These are phyloP conservation scores for Candida caryicola DNA, from an alignment of 805 yeast species.

Conservation along the genomic window DNA sequence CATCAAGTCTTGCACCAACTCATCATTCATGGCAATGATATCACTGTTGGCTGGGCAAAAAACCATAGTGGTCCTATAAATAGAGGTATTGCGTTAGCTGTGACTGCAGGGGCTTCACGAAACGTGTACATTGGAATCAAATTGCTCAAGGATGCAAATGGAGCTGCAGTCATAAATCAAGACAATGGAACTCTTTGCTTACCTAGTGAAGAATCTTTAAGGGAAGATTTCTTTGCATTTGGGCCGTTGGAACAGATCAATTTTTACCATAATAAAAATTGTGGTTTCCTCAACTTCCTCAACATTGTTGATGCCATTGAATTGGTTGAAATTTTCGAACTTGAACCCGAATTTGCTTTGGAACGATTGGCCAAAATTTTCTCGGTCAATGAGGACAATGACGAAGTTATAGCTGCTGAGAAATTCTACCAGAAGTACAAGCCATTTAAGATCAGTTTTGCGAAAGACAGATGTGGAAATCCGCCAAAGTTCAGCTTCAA, in stretches of 20 bases:
- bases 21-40: slow-evolving; percentile 56
- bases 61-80: slow-evolving; percentile 63
- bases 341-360: slow-evolving; percentile 6
- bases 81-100: slow-evolving; percentile 56
- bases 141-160: slow-evolving; percentile 20
- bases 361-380: slow-evolving; percentile 54
- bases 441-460: slow-evolving; percentile 60
- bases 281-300: slow-evolving; percentile 73
- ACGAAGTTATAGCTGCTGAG: slow-evolving; percentile 35
- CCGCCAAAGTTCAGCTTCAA: slow-evolving; percentile 54
- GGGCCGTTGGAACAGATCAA: slow-evolving; percentile 79
- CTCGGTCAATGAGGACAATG: slow-evolving; percentile 35
- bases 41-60: slow-evolving; percentile 71
- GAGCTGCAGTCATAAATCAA: not conserved
- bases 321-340: slow-evolving; percentile 58
- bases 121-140: slow-evolving; percentile 70
- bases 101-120: slow-evolving; percentile 72
- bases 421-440: slow-evolving; percentile 44
- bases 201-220: slow-evolving; percentile 46
- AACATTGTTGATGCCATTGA: slow-evolving; percentile 62
- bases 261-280: slow-evolving; percentile 62
- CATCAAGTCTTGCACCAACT: slow-evolving; percentile 56
- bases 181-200: slow-evolving; percentile 11
- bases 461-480: slow-evolving; percentile 80
- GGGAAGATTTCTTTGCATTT: slow-evolving; percentile 58